Base-by-base conservation (phyloP, 768 basidiomycete species). In the Tylopilus felleus region DNA sequence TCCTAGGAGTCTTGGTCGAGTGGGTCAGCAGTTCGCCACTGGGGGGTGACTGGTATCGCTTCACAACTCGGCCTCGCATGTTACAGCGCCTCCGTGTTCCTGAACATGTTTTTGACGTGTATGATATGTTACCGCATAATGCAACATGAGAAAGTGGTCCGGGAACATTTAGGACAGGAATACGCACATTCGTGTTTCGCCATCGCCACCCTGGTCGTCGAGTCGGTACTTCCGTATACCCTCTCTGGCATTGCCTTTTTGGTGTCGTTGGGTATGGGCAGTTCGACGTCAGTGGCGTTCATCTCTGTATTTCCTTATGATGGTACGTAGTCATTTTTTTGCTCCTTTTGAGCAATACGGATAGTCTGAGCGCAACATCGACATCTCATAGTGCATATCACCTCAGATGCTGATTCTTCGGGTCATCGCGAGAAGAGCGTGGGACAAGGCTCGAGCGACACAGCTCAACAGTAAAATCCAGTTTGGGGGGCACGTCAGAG, bases 381-480 rank as follows among this genome's bases (percentile, higher is more conserved):
- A 27, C 16, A 67, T 29, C 29, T 6, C 33, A 33, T 33, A 33
- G 33, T 67, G 60, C 39, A 65, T 69, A 51, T 65, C 67, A 19
- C 65, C 67, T 1, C 67, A 65, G 39, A 48, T 65, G 41, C 41
- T 67, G 45, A 63, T 69, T 29, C 56, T 69, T 19, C 57, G 63
- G 28, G 29, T 67, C 35, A 19, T 12, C 9, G 59, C 59, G 12
- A 58, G 14, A 14, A 16, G 45, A 16, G 60, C 56, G 31, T 56
- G 55, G 59, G 27, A 52, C n/a, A 36, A 39, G 12, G 51, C 29
- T 45, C 14, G 42, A 14, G 13, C 17, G 22, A 16, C 9, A 35
- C 2, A 8, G 8, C 12, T 60, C 61, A 21, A 40, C 55, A 4
- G 14, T 61, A 49, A 39, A 45, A 23, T 67, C 66, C 49, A 35